Percentiles rank a stretch among this genome's conserved stretches.
Conservation (phyloP, 1,284 basidiomycete species). For the Volvariella volvacea region DNA sequence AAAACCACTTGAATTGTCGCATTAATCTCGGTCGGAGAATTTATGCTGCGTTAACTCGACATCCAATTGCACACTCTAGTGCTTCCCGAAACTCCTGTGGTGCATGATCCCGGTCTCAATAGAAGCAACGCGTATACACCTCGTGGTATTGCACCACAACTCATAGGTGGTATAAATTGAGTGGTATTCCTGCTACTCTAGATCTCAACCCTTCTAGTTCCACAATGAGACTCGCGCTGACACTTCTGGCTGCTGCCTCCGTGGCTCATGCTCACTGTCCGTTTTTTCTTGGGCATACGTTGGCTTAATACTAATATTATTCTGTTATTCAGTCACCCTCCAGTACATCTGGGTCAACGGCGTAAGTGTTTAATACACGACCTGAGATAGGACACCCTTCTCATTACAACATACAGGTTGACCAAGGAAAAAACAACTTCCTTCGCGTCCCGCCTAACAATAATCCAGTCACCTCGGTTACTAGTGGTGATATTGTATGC, state of each 20-base stretch:
- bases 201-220: no score
- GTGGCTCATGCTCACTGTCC: conserved; percentile 36
- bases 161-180: no score
- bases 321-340: conserved; percentile 31
- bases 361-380: conserved; percentile 13
- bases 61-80: no score
- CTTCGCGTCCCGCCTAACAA: conserved; percentile 45
- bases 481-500: conserved; percentile 41
- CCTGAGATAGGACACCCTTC: not conserved
- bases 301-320: not conserved
- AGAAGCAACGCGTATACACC: no score
- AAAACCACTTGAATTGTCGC: no score
- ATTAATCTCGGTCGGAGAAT: no score
- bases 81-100: no score
- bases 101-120: no score
- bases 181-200: no score
- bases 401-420: conserved; percentile 27
- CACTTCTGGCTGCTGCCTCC: conserved; percentile 27
- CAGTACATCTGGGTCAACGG: conserved; percentile 46
- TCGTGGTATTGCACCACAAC: no score
- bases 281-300: not conserved
- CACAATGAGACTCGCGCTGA: conserved; percentile 22
- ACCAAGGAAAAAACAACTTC: conserved; percentile 37
- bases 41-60: no score
- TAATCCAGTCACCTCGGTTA: conserved; percentile 47